These are phyloP conservation scores for Podospora pseudocomata DNA, from an alignment of 495 filamentous ascomycete species.

Conservation along the genomic window DNA sequence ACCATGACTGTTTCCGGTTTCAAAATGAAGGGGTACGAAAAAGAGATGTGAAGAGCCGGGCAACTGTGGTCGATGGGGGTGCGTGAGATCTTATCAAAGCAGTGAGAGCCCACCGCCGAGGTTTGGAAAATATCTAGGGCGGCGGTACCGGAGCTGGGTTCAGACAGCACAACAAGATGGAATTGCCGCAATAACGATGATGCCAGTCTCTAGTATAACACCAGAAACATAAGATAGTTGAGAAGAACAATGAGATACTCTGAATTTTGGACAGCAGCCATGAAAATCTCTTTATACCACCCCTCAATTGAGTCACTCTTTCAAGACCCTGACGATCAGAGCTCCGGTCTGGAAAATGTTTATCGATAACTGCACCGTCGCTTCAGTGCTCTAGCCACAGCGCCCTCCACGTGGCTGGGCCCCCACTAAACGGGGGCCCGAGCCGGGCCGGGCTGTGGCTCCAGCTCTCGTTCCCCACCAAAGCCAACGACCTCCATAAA, in stretches of 20 bases:
- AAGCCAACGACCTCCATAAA: conserved; percentile 22
- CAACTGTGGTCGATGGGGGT: background rate
- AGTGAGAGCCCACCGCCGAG: conserved; percentile 14
- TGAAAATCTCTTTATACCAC: background rate
- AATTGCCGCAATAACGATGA: background rate
- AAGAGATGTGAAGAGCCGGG: background rate
- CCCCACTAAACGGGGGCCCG: conserved; percentile 7
- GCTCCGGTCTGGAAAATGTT: background rate
- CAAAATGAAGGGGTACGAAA: background rate
- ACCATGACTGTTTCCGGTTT: conserved; percentile 22
- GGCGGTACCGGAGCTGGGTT: conserved; percentile 23
- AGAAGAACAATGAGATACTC: background rate
- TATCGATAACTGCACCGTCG: background rate
- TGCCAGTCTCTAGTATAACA: background rate
- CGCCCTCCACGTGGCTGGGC: background rate
- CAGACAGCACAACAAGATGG: background rate
- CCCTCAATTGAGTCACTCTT: conserved; percentile 9
- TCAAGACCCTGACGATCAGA: background rate
- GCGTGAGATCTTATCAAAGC: conserved; percentile 4
- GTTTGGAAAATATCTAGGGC: conserved; percentile 2
- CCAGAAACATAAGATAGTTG: background rate
- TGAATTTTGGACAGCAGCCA: background rate
- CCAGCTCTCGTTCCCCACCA: conserved; percentile 15
- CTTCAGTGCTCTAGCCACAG: background rate
- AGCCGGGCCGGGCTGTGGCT: conserved; percentile 16